Conservation (phyloP, 257 asterid genomes). For the Solanum sitiens region DNA sequence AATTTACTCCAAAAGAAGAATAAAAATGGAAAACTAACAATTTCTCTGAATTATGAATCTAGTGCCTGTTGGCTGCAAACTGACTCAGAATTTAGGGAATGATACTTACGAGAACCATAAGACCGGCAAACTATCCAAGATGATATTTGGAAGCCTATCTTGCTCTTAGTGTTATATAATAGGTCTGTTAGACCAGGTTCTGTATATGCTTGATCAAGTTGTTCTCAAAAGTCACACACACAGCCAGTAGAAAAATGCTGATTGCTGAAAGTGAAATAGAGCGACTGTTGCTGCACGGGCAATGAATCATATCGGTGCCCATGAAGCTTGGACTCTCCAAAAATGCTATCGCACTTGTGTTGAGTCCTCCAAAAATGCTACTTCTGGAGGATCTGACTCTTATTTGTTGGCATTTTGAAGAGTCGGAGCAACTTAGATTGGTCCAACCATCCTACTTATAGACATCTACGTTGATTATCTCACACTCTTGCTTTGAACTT, state of each 20-base stretch:
- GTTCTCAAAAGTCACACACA: background rate
- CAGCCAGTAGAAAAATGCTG: background rate
- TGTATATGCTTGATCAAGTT: background rate
- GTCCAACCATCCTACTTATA: background rate
- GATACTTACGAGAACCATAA: background rate
- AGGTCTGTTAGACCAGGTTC: background rate
- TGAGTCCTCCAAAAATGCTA: background rate
- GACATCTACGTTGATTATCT: background rate
- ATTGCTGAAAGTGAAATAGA: background rate
- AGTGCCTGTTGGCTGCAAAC: background rate
- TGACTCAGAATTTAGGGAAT: background rate
- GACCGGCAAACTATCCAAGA: background rate
- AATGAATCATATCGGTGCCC: background rate
- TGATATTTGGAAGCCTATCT: background rate
- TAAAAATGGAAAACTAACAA: background rate
- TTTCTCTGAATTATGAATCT: background rate
- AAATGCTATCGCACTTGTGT: background rate
- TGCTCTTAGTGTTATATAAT: background rate
- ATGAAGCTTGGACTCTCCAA: background rate
- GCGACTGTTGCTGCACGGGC: background rate
- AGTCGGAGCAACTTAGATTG: background rate
- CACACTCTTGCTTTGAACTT: background rate
- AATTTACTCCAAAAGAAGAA: background rate
- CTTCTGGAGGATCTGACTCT: background rate
- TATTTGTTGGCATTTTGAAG: background rate